Conservation (phyloP, 192 early-diverging fungal species). For the Martensiomyces pterosporus region DNA sequence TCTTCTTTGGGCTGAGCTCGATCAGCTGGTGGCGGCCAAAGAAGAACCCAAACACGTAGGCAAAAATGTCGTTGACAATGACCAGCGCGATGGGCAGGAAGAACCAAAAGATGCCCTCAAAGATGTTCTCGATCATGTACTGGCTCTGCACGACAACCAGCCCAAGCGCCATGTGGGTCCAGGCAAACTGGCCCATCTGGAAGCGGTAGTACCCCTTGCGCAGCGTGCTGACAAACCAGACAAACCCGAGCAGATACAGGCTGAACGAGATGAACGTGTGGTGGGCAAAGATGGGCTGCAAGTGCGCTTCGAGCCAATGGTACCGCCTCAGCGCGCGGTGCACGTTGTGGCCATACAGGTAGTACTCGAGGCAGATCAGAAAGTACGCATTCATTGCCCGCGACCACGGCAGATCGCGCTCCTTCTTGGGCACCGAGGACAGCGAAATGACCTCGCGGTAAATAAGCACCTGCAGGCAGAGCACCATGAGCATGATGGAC, state of each 20-base stretch:
- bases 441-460: slow-evolving; percentile 94
- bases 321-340: slow-evolving; percentile 84
- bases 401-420: slow-evolving; percentile 87
- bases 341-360: slow-evolving; percentile 89
- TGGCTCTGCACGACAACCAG: slow-evolving; percentile 91
- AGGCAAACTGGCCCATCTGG: slow-evolving; percentile 94
- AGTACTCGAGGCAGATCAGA: slow-evolving; percentile 84
- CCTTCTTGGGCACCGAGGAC: slow-evolving; percentile 74
- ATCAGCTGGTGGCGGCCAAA: slow-evolving; percentile 88
- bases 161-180: slow-evolving; percentile 95
- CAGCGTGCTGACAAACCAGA: slow-evolving; percentile 90
- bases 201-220: slow-evolving; percentile 91
- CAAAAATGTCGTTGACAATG: slow-evolving; percentile 93
- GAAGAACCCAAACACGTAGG: slow-evolving; percentile 95
- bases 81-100: slow-evolving; percentile 84
- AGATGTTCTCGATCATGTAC: slow-evolving; percentile 96
- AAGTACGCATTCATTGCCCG: slow-evolving; percentile 93
- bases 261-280: slow-evolving; percentile 92
- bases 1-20: slow-evolving; percentile 96
- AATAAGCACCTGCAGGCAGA: slow-evolving; percentile 77
- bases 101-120: slow-evolving; percentile 98
- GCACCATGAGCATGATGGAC: slow-evolving; percentile 82
- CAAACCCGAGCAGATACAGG: slow-evolving; percentile 78
- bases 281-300: slow-evolving; percentile 82
- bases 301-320: slow-evolving; percentile 78